phyloP scores from a whole-genome alignment of 257 asterid species.

The Datura wrightii region DNA sequence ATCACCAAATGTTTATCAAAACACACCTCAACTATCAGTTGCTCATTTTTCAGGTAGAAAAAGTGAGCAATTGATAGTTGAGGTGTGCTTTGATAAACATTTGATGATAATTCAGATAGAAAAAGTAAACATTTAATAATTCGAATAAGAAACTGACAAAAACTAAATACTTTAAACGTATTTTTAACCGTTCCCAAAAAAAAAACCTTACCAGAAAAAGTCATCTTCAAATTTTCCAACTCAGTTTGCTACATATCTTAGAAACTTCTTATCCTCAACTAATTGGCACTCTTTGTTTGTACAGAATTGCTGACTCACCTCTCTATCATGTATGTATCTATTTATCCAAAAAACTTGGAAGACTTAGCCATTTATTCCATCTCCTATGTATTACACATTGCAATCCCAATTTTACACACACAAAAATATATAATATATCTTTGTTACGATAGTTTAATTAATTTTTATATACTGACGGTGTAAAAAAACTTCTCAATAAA shows the following conservation, averaged over 20 bases:
- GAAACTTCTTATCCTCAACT: background rate
- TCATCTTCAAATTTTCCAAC: background rate
- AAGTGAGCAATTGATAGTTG: too few relatives aligned
- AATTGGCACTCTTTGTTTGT: background rate
- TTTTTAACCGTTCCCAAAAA: too few relatives aligned
- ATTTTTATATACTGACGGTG: background rate
- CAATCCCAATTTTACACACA: background rate
- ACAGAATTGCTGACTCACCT: background rate
- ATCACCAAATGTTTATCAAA: too few relatives aligned
- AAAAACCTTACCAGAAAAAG: too few relatives aligned
- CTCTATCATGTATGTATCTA: background rate
- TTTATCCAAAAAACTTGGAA: constrained; percentile 22
- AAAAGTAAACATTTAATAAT: too few relatives aligned
- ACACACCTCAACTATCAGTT: too few relatives aligned
- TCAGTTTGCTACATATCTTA: background rate
- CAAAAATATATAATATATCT: background rate
- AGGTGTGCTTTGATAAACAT: too few relatives aligned
- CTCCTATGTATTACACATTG: background rate
- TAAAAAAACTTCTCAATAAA: background rate
- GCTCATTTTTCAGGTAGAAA: too few relatives aligned
- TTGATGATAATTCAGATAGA: too few relatives aligned
- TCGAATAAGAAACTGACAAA: too few relatives aligned
- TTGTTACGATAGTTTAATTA: background rate
- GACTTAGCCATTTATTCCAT: background rate
- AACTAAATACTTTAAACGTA: too few relatives aligned